These are phyloP conservation scores for Sphagnurus paluster DNA, from an alignment of 1,284 basidiomycete genomes.

Conservation along the genomic window DNA sequence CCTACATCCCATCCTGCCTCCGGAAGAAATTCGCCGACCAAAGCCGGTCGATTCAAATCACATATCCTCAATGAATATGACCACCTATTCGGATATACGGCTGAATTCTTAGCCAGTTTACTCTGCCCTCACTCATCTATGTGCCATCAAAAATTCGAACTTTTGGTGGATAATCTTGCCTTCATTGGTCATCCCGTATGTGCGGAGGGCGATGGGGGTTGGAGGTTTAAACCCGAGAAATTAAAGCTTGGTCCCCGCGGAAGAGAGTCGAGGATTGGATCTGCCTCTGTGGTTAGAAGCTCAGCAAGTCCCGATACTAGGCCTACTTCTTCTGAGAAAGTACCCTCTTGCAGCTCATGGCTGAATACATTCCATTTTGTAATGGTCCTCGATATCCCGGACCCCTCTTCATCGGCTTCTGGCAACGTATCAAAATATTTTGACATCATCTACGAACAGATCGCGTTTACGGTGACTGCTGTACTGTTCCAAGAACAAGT, in stretches of 20 bases:
- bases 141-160: constrained; percentile 94
- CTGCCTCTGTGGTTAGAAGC: constrained; percentile 28
- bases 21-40: constrained; percentile 44
- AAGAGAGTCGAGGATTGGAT: constrained; percentile 49
- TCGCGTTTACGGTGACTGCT: constrained; percentile 85
- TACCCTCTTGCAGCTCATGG: constrained; percentile 42
- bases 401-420: constrained; percentile 78
- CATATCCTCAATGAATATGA: constrained; percentile 54
- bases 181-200: constrained; percentile 96
- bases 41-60: constrained; percentile 35
- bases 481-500: constrained; percentile 89
- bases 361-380: constrained; percentile 87
- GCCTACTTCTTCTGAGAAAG: constrained; percentile 32
- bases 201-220: constrained; percentile 69
- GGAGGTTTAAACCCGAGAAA: constrained; percentile 70
- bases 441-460: constrained; percentile 84
- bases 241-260: constrained; percentile 49
- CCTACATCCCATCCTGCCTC: constrained; percentile 39
- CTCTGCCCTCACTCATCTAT: constrained; percentile 79
- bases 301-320: constrained; percentile 33
- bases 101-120: constrained; percentile 80
- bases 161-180: constrained; percentile 89
- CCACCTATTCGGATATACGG: constrained; percentile 75
- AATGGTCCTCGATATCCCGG: constrained; percentile 85
- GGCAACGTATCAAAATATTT: constrained; percentile 79